Base-by-base conservation (phyloP, 1,139 yeast genomes). In the Zygosaccharomyces pseudobailii region DNA sequence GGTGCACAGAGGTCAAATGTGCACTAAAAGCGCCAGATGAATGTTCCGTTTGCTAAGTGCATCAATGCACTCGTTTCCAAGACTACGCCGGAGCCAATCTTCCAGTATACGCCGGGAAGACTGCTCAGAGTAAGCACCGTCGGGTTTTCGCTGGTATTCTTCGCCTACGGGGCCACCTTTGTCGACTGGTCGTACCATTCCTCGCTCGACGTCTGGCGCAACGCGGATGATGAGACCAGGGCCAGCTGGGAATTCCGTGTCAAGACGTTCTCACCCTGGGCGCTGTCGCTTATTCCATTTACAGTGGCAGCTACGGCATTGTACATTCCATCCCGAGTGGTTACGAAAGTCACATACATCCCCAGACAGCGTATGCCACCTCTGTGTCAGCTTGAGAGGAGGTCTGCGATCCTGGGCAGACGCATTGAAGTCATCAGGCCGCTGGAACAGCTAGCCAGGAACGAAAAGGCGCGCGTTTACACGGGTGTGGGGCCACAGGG, bases 401-500 rank as follows among this genome's bases (percentile, higher is more conserved):
- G 49, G 3, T 55, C 63, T n/a, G 27, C 50, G 25, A 8, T 63
- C 6, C 32, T 50, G 4, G 58, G 62, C 2, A 52, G 54, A 36
- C 55, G 50, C 13, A 45, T 55, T 13, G 44, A 41, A 8, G 31
- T 45, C 5, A 45, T 45, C 3, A 51, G 56, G 24, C 51, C 57
- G 2, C 34, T 63, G 35, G 39, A 48, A 19, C 45, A 52, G 6
- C 42, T 63, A n/a, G 50, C 41, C 9, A 58, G 59, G 39, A 50
- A 48, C 22, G 48, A 48, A 8, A 53, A 47, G 38, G 51, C 56
- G 9, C 51, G 54, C 25, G 58, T 61, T 4, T 63, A 52, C 35
- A 63, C 68, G 1, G 67, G 68, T 2, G 51, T 47, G 4, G 68
- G 68, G 6, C 24, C 43, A 1, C 64, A 61, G 40, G 66, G 67